Evolutionary conservation across 306 rosid genomes (phyloP).

Genomic region (Cicer bijugum): DNA sequence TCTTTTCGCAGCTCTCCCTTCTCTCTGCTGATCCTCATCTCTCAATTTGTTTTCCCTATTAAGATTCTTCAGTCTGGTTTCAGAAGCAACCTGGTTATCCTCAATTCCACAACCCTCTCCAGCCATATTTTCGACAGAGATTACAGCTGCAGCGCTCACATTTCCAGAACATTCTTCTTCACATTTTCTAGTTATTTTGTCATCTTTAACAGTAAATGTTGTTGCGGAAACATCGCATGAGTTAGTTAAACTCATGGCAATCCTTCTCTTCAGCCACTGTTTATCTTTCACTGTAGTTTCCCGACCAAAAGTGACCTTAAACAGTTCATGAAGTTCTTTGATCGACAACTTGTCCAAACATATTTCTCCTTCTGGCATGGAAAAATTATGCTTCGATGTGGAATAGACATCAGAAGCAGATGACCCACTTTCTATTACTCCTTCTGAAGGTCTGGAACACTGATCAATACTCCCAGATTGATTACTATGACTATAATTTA

Average conservation of each 20-base stretch:
- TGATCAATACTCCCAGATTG: conserved; percentile 60
- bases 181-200: conserved; percentile 57
- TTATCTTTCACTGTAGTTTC: conserved; percentile 94
- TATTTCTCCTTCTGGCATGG: conserved; percentile 67
- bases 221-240: conserved; percentile 80
- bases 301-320: conserved; percentile 89
- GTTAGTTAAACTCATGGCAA: conserved; percentile 90
- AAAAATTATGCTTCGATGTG: conserved; percentile 56
- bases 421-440: conserved; percentile 62
- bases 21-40: conserved; percentile 54
- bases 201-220: conserved; percentile 67
- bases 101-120: conserved; percentile 51
- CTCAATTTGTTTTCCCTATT: conserved; percentile 59
- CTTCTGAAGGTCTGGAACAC: conserved; percentile 65
- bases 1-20: conserved; percentile 78
- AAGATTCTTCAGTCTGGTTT: conserved; percentile 48
- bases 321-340: conserved; percentile 88
- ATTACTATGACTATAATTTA: conserved; percentile 54
- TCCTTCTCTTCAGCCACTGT: conserved; percentile 92
- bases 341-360: conserved; percentile 87
- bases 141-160: conserved; percentile 45
- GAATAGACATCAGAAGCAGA: conserved; percentile 64
- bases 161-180: conserved; percentile 55
- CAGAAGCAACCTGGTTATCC: conserved; percentile 56
- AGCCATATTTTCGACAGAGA: conserved; percentile 43